Evolutionary conservation across 805 yeast species (phyloP), one percentile per base, ranked within the genome.

Genomic region (Wickerhamomyces queroliae): DNA sequence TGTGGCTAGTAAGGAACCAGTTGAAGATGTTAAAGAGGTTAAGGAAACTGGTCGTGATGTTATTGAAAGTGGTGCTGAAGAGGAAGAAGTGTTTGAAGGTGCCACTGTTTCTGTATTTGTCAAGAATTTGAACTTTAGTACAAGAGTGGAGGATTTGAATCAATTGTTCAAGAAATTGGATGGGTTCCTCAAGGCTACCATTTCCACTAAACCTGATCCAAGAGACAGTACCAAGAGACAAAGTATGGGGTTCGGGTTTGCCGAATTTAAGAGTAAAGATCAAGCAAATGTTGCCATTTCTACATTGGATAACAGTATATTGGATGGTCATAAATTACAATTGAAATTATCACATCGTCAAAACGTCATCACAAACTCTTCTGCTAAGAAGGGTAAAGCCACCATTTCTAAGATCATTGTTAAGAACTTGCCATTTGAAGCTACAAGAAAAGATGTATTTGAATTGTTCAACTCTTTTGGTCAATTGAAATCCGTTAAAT

Each of bases 231-330:
- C 80, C 10, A 74, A 74, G 41, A 64, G 70, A n/a, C 71, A 80
- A 43, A 88, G 96, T 52, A 93, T 93, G 99, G 99, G 99, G 17
- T 93, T 89, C 55, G 99, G 99, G 1, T 93, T 93, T 64, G 96
- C 78, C 12, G 99, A 93, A 63, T 93, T 88, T 62, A 77, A 69
- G 49, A 76, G 90, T 2, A 77, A 76, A 48, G 86, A 79, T 29
- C 79, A 83, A 53, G 99, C 99, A 0, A 70, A 76, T 30, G 69
- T 74, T 11, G 98, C 96, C 7, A 77, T 88, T 35, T 60, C 70
- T 25, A 72, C 82, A 0, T 64, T 88, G 67, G 86, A 90, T 59
- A 95, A 87, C 3, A 72, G 78, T 38, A 77, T 78, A 2, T 70
- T 93, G 40, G 95, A 87, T 58, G 97, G 96, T 2, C 99, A 93